A percentile compares a stretch with the other conserved stretches of the same genome.
Conservation (phyloP, 2,329 filamentous ascomycete genomes). For the Fusarium papillatum region DNA sequence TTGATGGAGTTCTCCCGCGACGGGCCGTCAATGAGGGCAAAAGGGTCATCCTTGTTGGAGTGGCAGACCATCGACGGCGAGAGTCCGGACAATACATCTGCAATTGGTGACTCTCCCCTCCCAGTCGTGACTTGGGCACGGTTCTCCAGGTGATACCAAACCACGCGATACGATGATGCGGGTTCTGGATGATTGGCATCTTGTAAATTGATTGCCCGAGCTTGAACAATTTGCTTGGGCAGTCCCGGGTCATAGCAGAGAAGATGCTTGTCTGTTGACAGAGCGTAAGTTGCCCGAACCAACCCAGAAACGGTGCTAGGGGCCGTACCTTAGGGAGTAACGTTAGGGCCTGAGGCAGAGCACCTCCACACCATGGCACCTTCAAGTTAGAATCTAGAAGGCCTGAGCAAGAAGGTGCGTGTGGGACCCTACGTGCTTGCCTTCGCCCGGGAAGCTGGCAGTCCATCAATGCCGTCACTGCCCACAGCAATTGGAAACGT, state of each 20-base stretch:
- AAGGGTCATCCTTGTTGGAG: conserved; percentile 13
- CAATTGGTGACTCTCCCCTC: neutral
- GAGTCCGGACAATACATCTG: conserved; percentile 3
- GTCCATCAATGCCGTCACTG: conserved; percentile 7
- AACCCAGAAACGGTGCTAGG: neutral
- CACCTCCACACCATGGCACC: neutral
- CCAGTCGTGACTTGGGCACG: conserved; percentile 8
- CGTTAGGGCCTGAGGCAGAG: conserved; percentile 1
- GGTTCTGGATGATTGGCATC: conserved; percentile 15
- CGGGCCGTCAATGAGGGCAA: conserved; percentile 4
- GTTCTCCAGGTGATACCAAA: conserved; percentile 14
- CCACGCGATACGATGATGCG: conserved; percentile 24
- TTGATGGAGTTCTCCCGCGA: conserved; percentile 16
- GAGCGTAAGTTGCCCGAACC: neutral
- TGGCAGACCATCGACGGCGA: conserved; percentile 15
- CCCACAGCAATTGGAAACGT: conserved; percentile 9
- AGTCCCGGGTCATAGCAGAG: conserved; percentile 1
- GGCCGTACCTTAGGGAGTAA: neutral
- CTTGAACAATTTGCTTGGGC: conserved; percentile 9
- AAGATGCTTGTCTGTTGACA: neutral
- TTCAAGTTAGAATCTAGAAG: conserved; percentile 26
- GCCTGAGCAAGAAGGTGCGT: neutral
- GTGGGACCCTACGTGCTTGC: conserved; percentile 18
- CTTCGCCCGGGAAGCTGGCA: conserved; percentile 4
- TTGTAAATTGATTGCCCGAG: conserved; percentile 2